A percentile compares a stretch with the other conserved stretches of the same genome.
phyloP scores from a whole-genome alignment of 768 basidiomycete genomes.

The Russula dissimulans region DNA sequence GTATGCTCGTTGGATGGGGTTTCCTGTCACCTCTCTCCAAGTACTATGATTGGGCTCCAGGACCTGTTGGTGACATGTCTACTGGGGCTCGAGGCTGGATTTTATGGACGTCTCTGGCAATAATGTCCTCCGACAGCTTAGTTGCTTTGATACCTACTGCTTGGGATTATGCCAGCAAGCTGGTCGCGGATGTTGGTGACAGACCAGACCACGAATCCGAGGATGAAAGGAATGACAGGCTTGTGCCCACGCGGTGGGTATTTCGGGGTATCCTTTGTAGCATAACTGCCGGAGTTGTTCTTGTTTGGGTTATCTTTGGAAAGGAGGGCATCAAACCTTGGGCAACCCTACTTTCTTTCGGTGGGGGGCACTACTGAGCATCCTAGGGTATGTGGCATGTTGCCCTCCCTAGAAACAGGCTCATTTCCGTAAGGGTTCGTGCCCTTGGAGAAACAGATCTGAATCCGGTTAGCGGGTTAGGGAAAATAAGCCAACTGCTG shows the following conservation, averaged over 20 bases:
- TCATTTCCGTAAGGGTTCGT: slow-evolving; percentile 51
- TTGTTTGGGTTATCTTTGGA: slow-evolving; percentile 89
- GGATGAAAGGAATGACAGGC: slow-evolving; percentile 65
- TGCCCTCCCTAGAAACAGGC: background rate
- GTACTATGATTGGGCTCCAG: slow-evolving; percentile 83
- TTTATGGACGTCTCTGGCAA: slow-evolving; percentile 90
- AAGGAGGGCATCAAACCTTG: slow-evolving; percentile 88
- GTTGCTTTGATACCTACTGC: slow-evolving; percentile 76
- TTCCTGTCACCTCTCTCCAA: slow-evolving; percentile 86
- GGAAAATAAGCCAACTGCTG: slow-evolving; percentile 89
- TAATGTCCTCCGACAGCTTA: slow-evolving; percentile 90
- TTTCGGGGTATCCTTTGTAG: slow-evolving; percentile 52
- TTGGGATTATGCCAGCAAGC: slow-evolving; percentile 39
- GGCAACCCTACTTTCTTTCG: slow-evolving; percentile 83
- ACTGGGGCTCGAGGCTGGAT: slow-evolving; percentile 93
- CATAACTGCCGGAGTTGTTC: slow-evolving; percentile 56
- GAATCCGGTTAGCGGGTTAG: slow-evolving; percentile 85
- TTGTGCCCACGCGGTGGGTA: slow-evolving; percentile 80
- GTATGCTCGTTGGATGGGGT: slow-evolving; percentile 96
- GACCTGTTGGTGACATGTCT: slow-evolving; percentile 79
- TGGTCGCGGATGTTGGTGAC: slow-evolving; percentile 17
- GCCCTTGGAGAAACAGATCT: slow-evolving; percentile 95
- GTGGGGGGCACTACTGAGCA: slow-evolving; percentile 70
- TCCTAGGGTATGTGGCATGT: slow-evolving; percentile 61
- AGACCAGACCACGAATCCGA: slow-evolving; percentile 46